Evolutionary conservation across 192 early-diverging fungal species (phyloP).

Genomic region (Coemansia sp.): DNA sequence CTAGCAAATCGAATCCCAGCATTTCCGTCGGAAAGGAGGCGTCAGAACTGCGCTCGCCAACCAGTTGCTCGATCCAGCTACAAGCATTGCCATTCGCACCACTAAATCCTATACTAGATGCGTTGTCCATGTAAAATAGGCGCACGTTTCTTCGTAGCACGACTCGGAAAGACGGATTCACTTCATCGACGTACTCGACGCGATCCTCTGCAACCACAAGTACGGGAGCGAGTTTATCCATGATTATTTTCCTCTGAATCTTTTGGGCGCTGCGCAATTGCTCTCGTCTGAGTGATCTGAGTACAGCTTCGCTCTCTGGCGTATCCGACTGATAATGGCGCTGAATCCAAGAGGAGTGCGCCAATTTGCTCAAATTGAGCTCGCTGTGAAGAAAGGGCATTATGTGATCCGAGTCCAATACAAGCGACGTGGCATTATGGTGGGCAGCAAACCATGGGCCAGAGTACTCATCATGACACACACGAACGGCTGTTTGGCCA

Average conservation of each 20-base stretch:
- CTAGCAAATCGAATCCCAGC: background rate
- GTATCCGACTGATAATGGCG: background rate
- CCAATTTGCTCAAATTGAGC: conserved; percentile 42
- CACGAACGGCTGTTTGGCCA: background rate
- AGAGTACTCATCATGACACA: conserved; percentile 17
- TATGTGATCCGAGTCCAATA: conserved; percentile 21
- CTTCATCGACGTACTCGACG: conserved; percentile 30
- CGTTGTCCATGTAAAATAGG: conserved; percentile 6
- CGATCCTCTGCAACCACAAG: conserved; percentile 34
- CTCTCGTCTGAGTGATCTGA: conserved; percentile 16
- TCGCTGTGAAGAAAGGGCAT: conserved; percentile 50
- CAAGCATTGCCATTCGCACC: background rate
- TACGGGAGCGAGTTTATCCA: conserved; percentile 31
- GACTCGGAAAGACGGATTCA: conserved; percentile 17
- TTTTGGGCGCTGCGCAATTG: conserved; percentile 35
- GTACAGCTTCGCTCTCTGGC: conserved; percentile 9
- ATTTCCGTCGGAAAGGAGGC: background rate
- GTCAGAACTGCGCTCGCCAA: background rate
- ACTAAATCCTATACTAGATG: background rate
- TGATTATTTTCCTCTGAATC: conserved; percentile 45
- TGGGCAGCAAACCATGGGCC: conserved; percentile 51
- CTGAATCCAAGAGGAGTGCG: background rate
- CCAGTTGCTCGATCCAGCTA: background rate
- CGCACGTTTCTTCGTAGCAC: conserved; percentile 26
- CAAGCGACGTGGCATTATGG: conserved; percentile 4